Evolutionary conservation across 75 land plant genomes (phyloP).

Genomic region (Picea sitchensis): DNA sequence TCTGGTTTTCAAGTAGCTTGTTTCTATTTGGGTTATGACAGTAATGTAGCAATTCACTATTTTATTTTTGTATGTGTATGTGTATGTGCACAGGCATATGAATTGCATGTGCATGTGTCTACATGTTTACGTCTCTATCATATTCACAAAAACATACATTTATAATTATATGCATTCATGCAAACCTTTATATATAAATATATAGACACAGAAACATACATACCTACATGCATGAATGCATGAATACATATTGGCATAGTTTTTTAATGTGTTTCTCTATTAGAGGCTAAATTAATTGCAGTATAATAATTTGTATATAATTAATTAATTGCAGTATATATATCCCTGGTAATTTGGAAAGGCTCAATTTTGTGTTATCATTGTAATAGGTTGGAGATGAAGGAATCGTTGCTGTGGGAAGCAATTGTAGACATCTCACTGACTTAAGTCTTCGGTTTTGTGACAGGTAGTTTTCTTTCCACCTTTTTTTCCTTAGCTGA

Average conservation of each 20-base stretch:
- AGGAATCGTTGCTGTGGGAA: conserved; percentile 75
- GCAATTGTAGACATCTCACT: conserved; percentile 62
- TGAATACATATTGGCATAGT: background rate
- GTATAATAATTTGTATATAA: background rate
- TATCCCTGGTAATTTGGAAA: background rate
- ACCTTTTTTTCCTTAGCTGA: background rate
- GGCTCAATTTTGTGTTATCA: background rate
- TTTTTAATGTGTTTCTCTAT: background rate
- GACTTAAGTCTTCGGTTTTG: conserved; percentile 82
- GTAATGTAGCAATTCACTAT: no score
- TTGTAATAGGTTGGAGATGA: conserved; percentile 65
- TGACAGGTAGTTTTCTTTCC: conserved; percentile 58
- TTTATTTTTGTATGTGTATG: no score
- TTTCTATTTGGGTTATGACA: no score
- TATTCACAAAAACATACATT: no score
- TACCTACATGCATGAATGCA: background rate
- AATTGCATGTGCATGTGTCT: no score
- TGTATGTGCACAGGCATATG: no score
- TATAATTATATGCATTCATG: background rate
- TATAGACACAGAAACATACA: background rate
- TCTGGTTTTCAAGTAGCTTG: no score
- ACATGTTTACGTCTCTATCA: no score
- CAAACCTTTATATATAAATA: background rate
- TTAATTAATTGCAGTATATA: background rate
- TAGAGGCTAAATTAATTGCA: background rate